These are phyloP conservation scores for Lachnellula cervina DNA, from an alignment of 2,329 filamentous ascomycete genomes.

Conservation along the genomic window DNA sequence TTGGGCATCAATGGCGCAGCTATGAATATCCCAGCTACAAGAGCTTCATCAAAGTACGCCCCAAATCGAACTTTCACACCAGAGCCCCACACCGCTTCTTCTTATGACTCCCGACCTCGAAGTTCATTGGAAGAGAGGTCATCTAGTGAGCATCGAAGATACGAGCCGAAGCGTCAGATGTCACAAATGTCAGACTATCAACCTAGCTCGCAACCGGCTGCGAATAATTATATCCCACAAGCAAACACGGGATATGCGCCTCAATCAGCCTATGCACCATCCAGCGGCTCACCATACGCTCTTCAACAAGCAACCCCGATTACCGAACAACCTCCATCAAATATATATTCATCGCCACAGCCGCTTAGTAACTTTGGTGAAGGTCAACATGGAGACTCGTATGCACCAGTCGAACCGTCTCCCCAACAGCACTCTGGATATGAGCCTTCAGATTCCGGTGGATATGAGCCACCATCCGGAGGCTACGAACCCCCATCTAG, in stretches of 20 bases:
- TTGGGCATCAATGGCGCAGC: conserved; percentile 27
- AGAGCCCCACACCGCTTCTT: conserved; percentile 20
- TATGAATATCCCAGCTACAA: conserved; percentile 15
- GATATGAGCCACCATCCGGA: conserved; percentile 31
- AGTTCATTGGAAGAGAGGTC: conserved; percentile 43
- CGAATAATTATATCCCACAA: conserved; percentile 26
- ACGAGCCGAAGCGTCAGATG: conserved; percentile 39
- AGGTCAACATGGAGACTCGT: conserved; percentile 8
- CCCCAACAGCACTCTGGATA: conserved; percentile 35
- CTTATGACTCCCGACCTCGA: conserved; percentile 32
- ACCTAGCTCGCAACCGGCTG: conserved; percentile 24
- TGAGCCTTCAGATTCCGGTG: conserved; percentile 15
- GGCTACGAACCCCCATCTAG: conserved; percentile 60
- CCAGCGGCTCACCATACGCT: conserved; percentile 13
- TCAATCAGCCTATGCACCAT: conserved; percentile 20
- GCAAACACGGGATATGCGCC: conserved; percentile 14
- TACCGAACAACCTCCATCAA: conserved; percentile 15
- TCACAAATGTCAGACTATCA: conserved; percentile 37
- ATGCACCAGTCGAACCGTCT: conserved; percentile 24
- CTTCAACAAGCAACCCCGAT: conserved; percentile 14
- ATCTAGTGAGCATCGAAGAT: conserved; percentile 40
- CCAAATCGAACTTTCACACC: conserved; percentile 25
- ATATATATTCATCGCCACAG: conserved; percentile 22
- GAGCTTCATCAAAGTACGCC: conserved; percentile 29
- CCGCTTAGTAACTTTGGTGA: conserved; percentile 17